Evolutionary conservation across 2,329 filamentous ascomycete species (phyloP).

Genomic region (Aspergillus candidus): DNA sequence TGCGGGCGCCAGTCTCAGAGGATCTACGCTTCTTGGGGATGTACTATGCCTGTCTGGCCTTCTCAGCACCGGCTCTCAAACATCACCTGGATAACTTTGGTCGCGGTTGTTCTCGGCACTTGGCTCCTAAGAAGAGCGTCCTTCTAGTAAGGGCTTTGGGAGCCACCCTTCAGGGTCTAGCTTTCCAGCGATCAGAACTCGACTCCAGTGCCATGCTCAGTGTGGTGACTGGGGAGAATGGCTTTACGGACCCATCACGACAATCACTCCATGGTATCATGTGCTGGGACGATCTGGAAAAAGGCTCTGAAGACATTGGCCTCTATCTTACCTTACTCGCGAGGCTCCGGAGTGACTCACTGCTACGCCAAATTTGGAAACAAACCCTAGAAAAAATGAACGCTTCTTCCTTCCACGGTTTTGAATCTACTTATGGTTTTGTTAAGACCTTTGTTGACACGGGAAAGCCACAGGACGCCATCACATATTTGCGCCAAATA

Average conservation of each 20-base stretch:
- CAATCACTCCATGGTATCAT: slow-evolving; percentile 16
- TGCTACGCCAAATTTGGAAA: slow-evolving; percentile 21
- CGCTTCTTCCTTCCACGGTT: background rate
- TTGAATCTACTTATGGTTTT: slow-evolving; percentile 20
- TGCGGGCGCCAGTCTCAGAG: slow-evolving; percentile 10
- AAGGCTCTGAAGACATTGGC: slow-evolving; percentile 3
- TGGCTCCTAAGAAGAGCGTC: slow-evolving; percentile 8
- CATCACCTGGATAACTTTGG: slow-evolving; percentile 20
- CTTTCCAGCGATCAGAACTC: slow-evolving; percentile 17
- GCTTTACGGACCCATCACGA: background rate
- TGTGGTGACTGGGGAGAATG: slow-evolving; percentile 17
- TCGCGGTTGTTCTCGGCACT: background rate
- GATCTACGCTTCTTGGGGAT: slow-evolving; percentile 22
- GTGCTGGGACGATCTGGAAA: slow-evolving; percentile 6
- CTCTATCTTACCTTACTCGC: slow-evolving; percentile 23
- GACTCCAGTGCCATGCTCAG: slow-evolving; percentile 17
- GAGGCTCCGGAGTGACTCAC: slow-evolving; percentile 16
- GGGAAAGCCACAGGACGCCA: slow-evolving; percentile 18
- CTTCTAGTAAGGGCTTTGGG: slow-evolving; percentile 19
- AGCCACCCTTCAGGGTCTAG: slow-evolving; percentile 15
- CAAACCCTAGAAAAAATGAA: slow-evolving; percentile 10
- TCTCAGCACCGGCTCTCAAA: slow-evolving; percentile 24
- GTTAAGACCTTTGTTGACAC: slow-evolving; percentile 20
- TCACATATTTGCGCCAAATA: slow-evolving; percentile 19
- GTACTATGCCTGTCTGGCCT: slow-evolving; percentile 24